These are phyloP conservation scores for Nemania serpens DNA, from an alignment of 2,329 filamentous ascomycete genomes.

Conservation along the genomic window DNA sequence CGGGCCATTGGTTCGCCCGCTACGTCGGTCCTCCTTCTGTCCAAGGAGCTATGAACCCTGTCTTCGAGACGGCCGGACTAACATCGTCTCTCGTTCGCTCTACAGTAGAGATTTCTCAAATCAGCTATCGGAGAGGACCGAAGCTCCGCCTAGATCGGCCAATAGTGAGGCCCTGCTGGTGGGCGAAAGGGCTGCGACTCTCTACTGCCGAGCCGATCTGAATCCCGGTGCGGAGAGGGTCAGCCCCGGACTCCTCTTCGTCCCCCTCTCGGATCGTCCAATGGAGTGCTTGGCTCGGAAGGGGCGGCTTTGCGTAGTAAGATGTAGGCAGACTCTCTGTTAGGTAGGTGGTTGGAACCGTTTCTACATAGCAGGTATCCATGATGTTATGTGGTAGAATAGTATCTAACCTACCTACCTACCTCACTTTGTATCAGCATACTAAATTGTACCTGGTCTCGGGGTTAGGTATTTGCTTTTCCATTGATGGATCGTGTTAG, in stretches of 20 bases:
- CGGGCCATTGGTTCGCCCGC: conserved; percentile 10
- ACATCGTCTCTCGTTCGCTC: no score
- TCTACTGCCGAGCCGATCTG: conserved; percentile 29
- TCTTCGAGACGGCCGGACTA: background rate
- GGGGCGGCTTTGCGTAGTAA: conserved; percentile 6
- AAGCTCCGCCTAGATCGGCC: conserved; percentile 9
- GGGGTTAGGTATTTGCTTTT: no score
- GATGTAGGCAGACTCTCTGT: background rate
- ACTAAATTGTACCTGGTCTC: no score
- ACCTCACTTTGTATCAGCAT: no score
- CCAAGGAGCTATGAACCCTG: conserved; percentile 20
- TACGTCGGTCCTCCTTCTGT: background rate
- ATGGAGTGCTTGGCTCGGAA: conserved; percentile 13
- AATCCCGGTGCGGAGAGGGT: conserved; percentile 29
- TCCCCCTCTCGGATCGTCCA: conserved; percentile 15
- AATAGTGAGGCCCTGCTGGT: conserved; percentile 23
- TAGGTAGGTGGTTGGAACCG: background rate
- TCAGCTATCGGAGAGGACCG: background rate
- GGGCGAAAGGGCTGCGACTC: background rate
- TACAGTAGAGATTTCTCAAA: no score
- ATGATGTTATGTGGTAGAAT: no score
- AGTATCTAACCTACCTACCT: no score
- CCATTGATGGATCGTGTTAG: no score
- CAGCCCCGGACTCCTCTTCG: conserved; percentile 22
- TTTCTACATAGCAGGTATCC: background rate